Conservation (phyloP, 1,139 yeast genomes). For the Eremothecium cymbalariae region DNA sequence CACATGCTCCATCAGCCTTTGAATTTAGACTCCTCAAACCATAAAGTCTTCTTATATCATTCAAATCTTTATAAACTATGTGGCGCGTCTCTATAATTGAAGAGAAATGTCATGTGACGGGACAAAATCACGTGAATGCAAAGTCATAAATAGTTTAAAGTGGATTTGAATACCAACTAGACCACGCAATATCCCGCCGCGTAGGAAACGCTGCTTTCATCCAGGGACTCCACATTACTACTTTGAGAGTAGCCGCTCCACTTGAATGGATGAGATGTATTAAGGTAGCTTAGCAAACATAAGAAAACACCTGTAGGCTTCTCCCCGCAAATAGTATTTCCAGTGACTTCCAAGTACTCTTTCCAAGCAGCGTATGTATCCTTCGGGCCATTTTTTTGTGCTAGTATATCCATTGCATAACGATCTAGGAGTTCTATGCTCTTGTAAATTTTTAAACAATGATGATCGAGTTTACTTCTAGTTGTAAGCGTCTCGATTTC, state of each 20-base stretch:
- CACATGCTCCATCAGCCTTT: too few relatives aligned
- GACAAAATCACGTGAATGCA: not conserved
- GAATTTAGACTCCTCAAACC: too few relatives aligned
- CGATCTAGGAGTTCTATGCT: slow-evolving; percentile 68
- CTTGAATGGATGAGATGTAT: slow-evolving; percentile 34
- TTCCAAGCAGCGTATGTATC: slow-evolving; percentile 47
- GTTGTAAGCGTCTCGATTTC: slow-evolving; percentile 25
- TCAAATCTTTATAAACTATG: too few relatives aligned
- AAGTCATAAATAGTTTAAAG: too few relatives aligned
- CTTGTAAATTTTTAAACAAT: slow-evolving; percentile 46
- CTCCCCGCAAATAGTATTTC: slow-evolving; percentile 91
- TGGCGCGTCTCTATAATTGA: too few relatives aligned
- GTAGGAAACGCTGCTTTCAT: slow-evolving; percentile 82
- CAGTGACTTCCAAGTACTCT: slow-evolving; percentile 56
- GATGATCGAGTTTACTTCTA: slow-evolving; percentile 20
- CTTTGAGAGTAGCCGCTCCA: slow-evolving; percentile 89
- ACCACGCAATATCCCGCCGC: slow-evolving; percentile 57
- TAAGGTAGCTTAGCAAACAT: slow-evolving; percentile 39
- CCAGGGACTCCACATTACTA: slow-evolving; percentile 39
- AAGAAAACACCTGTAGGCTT: slow-evolving; percentile 67
- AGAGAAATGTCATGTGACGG: not conserved
- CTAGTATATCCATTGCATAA: slow-evolving; percentile 58
- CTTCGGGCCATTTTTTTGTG: slow-evolving; percentile 37
- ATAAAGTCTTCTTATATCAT: too few relatives aligned
- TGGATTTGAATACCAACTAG: not conserved